Conservation (phyloP, 192 early-diverging fungal species). For the Backusella liffmaniae region DNA sequence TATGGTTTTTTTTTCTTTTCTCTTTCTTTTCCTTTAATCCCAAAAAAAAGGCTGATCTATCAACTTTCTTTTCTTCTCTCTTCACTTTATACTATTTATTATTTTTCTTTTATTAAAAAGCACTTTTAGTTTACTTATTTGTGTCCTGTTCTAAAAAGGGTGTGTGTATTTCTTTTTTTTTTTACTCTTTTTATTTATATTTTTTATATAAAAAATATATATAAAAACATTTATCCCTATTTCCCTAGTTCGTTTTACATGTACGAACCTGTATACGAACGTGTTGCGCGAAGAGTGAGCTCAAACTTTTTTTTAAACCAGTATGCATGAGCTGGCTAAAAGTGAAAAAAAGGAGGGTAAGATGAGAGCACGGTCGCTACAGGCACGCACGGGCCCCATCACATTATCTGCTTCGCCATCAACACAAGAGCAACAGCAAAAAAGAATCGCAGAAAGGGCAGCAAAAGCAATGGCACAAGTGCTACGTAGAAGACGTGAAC, state of each 20-base stretch:
- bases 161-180: slow-evolving; percentile 7
- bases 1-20: background rate
- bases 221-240: slow-evolving; percentile 7
- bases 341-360: slow-evolving; percentile 20
- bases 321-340: slow-evolving; percentile 20
- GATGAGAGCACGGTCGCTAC: slow-evolving; percentile 11
- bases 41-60: background rate
- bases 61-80: background rate
- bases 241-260: slow-evolving; percentile 4
- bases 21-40: slow-evolving; percentile 1
- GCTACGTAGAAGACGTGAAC: slow-evolving; percentile 23
- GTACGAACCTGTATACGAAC: slow-evolving; percentile 8
- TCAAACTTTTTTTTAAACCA: slow-evolving; percentile 9
- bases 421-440: slow-evolving; percentile 9
- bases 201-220: slow-evolving; percentile 11
- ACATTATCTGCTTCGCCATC: slow-evolving; percentile 6
- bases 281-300: slow-evolving; percentile 7
- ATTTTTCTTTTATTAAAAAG: slow-evolving; percentile 4
- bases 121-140: slow-evolving; percentile 6
- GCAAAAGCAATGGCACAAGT: slow-evolving; percentile 19
- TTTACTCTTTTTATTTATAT: slow-evolving; percentile 16
- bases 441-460: slow-evolving; percentile 15
- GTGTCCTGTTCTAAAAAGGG: slow-evolving; percentile 8
- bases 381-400: slow-evolving; percentile 20
- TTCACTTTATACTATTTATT: background rate